Evolutionary conservation across 106 monocot species (phyloP).

Genomic region (Platanthera guangdongensis): DNA sequence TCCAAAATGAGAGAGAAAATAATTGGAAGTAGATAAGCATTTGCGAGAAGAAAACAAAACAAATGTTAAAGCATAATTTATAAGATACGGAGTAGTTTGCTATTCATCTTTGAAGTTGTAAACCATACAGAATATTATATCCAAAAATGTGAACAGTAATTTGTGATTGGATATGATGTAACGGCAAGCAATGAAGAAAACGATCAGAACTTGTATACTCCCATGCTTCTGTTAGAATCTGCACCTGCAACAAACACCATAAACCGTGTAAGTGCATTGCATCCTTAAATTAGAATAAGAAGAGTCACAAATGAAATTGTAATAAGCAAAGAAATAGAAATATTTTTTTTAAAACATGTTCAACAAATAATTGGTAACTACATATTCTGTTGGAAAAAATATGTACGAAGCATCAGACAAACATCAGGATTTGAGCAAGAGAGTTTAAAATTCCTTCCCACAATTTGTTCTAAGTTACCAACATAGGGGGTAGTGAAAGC

Average conservation of each 20-base stretch:
- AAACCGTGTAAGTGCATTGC: constrained; percentile 1
- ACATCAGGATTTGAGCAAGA: not conserved
- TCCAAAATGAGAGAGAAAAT: constrained; percentile 8
- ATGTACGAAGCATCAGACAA: not conserved
- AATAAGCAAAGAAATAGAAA: not conserved
- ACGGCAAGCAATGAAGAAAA: constrained; percentile 80
- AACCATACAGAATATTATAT: not conserved
- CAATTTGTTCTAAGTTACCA: too few relatives aligned
- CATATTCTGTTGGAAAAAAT: not conserved
- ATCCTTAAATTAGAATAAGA: not conserved
- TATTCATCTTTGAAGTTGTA: not conserved
- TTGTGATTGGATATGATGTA: constrained; percentile 82
- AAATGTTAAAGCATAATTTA: not conserved
- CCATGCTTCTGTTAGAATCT: constrained; percentile 89
- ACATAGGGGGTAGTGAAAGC: not conserved
- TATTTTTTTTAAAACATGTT: not conserved
- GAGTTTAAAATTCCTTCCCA: not conserved
- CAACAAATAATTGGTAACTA: not conserved
- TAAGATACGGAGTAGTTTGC: not conserved
- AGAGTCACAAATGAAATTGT: not conserved
- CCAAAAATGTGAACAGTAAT: not conserved
- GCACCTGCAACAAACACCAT: constrained; percentile 47
- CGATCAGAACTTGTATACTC: constrained; percentile 61
- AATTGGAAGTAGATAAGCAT: constrained; percentile 1
- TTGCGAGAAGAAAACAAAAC: not conserved